A percentile compares a stretch with the other conserved stretches of the same genome.
Conservation (phyloP, 805 yeast genomes). For the Dipodascus albidus region DNA sequence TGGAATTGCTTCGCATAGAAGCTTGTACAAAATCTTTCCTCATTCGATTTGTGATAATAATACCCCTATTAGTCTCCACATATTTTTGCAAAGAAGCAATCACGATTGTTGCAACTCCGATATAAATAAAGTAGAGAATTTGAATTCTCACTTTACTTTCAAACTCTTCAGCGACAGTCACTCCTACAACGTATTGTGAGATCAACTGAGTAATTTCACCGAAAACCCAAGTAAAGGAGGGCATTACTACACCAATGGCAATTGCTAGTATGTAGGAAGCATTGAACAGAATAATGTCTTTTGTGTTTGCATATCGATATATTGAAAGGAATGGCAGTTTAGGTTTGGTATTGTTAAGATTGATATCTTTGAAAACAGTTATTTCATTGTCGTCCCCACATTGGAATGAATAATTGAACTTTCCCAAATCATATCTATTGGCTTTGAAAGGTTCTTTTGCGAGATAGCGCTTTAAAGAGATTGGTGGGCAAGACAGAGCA, state of each 20-base stretch:
- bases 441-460: not conserved
- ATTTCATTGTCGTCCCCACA: conserved; percentile 18
- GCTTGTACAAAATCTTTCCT: conserved; percentile 17
- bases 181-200: conserved; percentile 3
- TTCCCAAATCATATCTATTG: not conserved
- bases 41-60: conserved; percentile 18
- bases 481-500: not conserved
- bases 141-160: conserved; percentile 5
- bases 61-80: conserved; percentile 19
- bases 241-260: conserved; percentile 2
- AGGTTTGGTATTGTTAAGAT: conserved; percentile 11
- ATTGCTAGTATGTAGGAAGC: conserved; percentile 23
- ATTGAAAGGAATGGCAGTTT: conserved; percentile 21
- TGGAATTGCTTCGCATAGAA: conserved; percentile 17
- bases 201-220: conserved; percentile 9
- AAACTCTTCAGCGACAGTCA: conserved; percentile 4
- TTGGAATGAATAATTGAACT: not conserved
- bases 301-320: conserved; percentile 24
- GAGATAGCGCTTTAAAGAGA: not conserved
- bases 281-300: conserved; percentile 21
- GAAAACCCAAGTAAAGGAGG: conserved; percentile 10
- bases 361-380: conserved; percentile 24
- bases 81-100: conserved; percentile 15
- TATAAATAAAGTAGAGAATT: conserved; percentile 8
- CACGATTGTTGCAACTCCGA: conserved; percentile 9